These are phyloP conservation scores for Wickerhamiella domercqiae DNA, from an alignment of 805 yeast genomes.

Conservation along the genomic window DNA sequence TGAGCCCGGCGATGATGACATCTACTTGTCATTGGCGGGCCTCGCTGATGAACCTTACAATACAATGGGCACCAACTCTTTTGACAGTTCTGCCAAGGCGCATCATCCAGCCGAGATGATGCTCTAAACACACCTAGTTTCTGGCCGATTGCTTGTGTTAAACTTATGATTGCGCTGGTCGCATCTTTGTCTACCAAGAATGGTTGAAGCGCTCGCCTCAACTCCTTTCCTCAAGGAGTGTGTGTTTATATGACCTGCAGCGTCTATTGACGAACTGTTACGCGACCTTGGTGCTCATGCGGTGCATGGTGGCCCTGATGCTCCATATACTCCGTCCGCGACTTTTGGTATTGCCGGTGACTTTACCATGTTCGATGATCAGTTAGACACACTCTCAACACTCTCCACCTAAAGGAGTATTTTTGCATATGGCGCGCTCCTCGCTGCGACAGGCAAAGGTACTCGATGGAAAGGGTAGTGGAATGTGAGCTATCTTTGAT, in stretches of 20 bases:
- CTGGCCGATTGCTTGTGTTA: too few relatives aligned
- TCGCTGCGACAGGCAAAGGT: conserved; percentile 2
- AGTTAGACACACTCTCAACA: conserved; percentile 5
- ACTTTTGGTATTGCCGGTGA: conserved; percentile 16
- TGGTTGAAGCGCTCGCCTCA: too few relatives aligned
- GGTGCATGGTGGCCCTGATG: conserved; percentile 16
- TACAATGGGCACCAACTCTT: conserved; percentile 1
- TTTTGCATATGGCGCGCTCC: conserved; percentile 7
- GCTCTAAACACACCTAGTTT: too few relatives aligned
- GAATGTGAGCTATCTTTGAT: background rate
- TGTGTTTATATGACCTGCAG: conserved; percentile 18
- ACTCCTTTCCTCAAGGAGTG: background rate
- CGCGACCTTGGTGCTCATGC: conserved; percentile 14
- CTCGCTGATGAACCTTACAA: background rate
- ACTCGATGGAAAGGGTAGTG: too few relatives aligned
- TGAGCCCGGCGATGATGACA: background rate
- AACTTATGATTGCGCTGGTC: too few relatives aligned
- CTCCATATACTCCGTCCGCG: conserved; percentile 9
- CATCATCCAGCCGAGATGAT: conserved; percentile 23
- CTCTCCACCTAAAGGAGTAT: too few relatives aligned
- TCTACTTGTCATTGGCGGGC: background rate
- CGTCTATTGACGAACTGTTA: conserved; percentile 21
- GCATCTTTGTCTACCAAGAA: too few relatives aligned
- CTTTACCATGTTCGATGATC: conserved; percentile 15
- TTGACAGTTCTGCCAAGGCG: conserved; percentile 18